These are phyloP conservation scores for Viridothelium virens DNA, from an alignment of 495 filamentous ascomycete species.

Conservation along the genomic window DNA sequence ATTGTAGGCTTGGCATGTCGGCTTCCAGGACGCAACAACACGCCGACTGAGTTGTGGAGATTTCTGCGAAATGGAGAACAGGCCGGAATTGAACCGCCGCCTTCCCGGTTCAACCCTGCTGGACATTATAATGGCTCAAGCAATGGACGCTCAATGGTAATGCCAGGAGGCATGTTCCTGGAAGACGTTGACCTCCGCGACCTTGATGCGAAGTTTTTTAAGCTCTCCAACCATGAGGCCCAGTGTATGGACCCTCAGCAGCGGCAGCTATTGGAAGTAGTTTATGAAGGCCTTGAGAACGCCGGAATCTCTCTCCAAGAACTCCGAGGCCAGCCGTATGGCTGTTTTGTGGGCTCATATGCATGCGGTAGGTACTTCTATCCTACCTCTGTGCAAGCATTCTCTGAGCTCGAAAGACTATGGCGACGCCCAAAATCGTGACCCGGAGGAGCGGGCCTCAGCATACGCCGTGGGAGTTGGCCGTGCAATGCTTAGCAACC, in stretches of 20 bases:
- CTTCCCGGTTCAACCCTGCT: not conserved
- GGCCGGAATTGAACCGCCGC: not conserved
- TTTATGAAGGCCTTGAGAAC: constrained; percentile 15
- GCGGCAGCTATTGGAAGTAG: constrained; percentile 13
- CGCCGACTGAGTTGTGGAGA: not conserved
- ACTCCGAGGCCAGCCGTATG: not conserved
- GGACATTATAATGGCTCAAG: not conserved
- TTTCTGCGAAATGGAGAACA: not conserved
- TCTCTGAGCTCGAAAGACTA: constrained; percentile 21
- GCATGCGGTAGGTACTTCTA: not conserved
- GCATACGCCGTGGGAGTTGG: not conserved
- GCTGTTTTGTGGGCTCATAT: constrained; percentile 1
- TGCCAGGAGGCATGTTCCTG: not conserved
- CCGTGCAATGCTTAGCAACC: not conserved
- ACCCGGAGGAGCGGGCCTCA: constrained; percentile 19
- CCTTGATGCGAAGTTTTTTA: constrained; percentile 18
- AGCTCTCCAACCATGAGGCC: constrained; percentile 13
- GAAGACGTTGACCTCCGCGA: constrained; percentile 5
- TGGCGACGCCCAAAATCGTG: constrained; percentile 26
- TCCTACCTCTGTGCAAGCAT: not conserved
- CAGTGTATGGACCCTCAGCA: constrained; percentile 18
- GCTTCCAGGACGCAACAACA: not conserved
- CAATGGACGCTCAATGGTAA: not conserved
- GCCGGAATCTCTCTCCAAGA: not conserved
- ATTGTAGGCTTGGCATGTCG: not conserved